Percentiles rank a stretch among this genome's conserved stretches.
Conservation (phyloP, 495 filamentous ascomycete genomes). For the Chaetomium cochliodes region DNA sequence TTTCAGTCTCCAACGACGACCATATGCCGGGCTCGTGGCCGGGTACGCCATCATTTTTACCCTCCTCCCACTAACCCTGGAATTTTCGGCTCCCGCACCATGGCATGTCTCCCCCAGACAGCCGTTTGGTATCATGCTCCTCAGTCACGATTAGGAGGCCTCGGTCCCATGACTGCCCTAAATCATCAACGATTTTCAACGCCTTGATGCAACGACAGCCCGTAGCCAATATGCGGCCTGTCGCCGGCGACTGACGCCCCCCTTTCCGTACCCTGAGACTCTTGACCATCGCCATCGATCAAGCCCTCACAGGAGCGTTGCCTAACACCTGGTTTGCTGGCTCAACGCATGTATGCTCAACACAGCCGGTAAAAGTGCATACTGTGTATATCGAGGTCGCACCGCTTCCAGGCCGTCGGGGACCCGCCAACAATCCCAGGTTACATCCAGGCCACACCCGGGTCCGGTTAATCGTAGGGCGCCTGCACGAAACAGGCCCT, state of each 20-base stretch:
- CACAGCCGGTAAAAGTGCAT: too few relatives aligned
- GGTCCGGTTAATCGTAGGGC: not conserved
- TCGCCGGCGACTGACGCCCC: not conserved
- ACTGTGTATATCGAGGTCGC: not conserved
- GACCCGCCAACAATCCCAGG: not conserved
- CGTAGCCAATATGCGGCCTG: not conserved
- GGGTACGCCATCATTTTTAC: not conserved
- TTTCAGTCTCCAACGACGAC: not conserved
- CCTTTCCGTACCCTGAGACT: not conserved
- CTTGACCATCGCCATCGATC: slow-evolving; percentile 1
- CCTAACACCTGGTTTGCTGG: not conserved
- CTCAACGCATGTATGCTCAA: not conserved
- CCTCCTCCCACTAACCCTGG: not conserved
- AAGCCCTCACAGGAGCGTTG: not conserved
- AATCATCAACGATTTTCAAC: not conserved
- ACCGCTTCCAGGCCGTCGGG: not conserved
- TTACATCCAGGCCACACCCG: not conserved
- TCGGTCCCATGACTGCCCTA: too few relatives aligned
- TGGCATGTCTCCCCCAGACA: not conserved
- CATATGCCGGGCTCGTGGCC: not conserved
- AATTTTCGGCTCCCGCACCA: not conserved
- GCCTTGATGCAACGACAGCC: not conserved
- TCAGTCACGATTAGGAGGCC: not conserved
- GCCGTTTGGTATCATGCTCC: not conserved
- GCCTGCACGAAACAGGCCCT: not conserved